Conservation (phyloP, 768 basidiomycete genomes). For the Lentinula guzmanii region DNA sequence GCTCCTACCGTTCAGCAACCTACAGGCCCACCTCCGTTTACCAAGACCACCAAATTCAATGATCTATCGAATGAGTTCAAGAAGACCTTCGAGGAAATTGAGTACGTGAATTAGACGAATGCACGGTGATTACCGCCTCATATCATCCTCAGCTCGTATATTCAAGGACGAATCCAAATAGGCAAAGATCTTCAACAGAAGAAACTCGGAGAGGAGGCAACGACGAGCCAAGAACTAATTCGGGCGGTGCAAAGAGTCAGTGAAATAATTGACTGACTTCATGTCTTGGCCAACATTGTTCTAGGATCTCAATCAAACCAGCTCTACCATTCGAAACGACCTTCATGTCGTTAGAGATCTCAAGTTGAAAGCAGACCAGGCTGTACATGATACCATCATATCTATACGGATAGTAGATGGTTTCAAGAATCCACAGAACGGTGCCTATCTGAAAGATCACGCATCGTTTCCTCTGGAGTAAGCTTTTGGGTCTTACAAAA, state of each 20-base stretch:
- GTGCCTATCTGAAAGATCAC: slow-evolving; percentile 67
- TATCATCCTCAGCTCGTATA: slow-evolving; percentile 42
- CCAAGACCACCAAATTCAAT: slow-evolving; percentile 71
- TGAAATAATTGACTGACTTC: neutral
- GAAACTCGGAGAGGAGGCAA: slow-evolving; percentile 69
- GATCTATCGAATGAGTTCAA: slow-evolving; percentile 70
- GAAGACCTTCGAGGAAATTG: slow-evolving; percentile 59
- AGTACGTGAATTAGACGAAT: slow-evolving; percentile 33
- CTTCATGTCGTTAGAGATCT: slow-evolving; percentile 61
- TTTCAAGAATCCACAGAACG: slow-evolving; percentile 69
- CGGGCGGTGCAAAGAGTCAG: slow-evolving; percentile 61
- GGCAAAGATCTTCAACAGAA: slow-evolving; percentile 73
- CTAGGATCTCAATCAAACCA: slow-evolving; percentile 61
- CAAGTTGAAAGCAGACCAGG: slow-evolving; percentile 68
- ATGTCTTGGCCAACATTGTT: neutral
- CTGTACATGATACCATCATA: slow-evolving; percentile 75
- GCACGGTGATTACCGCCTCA: neutral
- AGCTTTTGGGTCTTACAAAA: slow-evolving; percentile 17
- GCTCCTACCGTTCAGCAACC: slow-evolving; percentile 14
- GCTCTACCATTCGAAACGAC: slow-evolving; percentile 62
- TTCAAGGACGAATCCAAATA: slow-evolving; percentile 76
- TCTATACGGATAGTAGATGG: slow-evolving; percentile 75
- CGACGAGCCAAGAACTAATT: slow-evolving; percentile 66
- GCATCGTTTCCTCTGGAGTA: slow-evolving; percentile 81
- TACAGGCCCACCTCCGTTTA: slow-evolving; percentile 32